phyloP scores from a whole-genome alignment of 2,329 filamentous ascomycete species.

The Nemania sp. region DNA sequence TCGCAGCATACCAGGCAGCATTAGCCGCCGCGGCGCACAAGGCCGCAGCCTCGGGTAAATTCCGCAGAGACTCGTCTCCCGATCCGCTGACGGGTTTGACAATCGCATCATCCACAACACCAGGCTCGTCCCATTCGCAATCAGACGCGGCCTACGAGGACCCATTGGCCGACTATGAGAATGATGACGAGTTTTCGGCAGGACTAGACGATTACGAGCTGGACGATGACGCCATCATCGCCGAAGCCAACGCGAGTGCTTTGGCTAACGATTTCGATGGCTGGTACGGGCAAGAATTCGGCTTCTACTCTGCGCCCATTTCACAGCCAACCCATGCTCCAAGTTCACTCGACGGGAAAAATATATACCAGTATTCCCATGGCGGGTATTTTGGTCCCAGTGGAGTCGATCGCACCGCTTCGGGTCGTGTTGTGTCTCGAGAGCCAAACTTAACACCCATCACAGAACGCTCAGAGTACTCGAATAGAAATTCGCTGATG shows the following conservation, averaged over 20 bases:
- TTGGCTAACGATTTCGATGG: slow-evolving; percentile 90
- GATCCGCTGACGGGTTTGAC: slow-evolving; percentile 43
- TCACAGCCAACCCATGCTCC: slow-evolving; percentile 37
- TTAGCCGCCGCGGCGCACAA: slow-evolving; percentile 80
- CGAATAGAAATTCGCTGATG: slow-evolving; percentile 89
- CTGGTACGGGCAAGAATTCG: slow-evolving; percentile 95
- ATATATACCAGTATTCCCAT: slow-evolving; percentile 66
- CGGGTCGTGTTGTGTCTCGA: slow-evolving; percentile 73
- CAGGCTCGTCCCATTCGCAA: slow-evolving; percentile 37
- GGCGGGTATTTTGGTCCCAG: slow-evolving; percentile 89
- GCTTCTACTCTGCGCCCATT: slow-evolving; percentile 77
- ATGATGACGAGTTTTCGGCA: slow-evolving; percentile 60
- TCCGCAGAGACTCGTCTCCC: slow-evolving; percentile 63
- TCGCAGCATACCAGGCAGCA: slow-evolving; percentile 78
- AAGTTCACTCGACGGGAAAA: slow-evolving; percentile 42
- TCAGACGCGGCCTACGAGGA: slow-evolving; percentile 32
- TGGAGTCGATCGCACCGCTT: slow-evolving; percentile 70
- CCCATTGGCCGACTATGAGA: slow-evolving; percentile 46
- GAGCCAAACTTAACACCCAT: slow-evolving; percentile 96
- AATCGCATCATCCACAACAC: slow-evolving; percentile 43
- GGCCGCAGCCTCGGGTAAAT: slow-evolving; percentile 76
- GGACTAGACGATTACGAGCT: slow-evolving; percentile 67
- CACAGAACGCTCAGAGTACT: slow-evolving; percentile 94
- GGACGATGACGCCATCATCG: slow-evolving; percentile 89
- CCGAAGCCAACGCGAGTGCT: slow-evolving; percentile 91